A percentile compares a stretch with the other conserved stretches of the same genome.
Evolutionary conservation across 192 early-diverging fungal species (phyloP).

Genomic region (Linderina pennispora): DNA sequence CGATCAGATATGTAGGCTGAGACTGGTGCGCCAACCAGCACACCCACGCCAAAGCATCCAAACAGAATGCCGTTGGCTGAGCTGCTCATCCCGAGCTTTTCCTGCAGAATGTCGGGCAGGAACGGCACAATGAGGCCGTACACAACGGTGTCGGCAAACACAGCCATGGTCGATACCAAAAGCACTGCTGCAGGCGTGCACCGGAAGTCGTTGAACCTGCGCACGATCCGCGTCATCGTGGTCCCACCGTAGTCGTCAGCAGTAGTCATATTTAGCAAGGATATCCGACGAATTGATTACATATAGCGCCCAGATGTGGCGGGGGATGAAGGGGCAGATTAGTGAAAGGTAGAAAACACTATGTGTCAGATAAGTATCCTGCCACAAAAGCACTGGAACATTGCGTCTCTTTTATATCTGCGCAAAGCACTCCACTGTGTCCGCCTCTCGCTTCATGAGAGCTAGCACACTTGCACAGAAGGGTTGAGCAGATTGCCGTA

Average conservation of each 20-base stretch:
- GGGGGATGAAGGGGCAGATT: no score
- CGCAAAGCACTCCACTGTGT: no score
- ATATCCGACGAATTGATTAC: no score
- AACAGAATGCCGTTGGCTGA: conserved; percentile 61
- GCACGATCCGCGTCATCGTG: conserved; percentile 14
- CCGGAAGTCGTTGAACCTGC: conserved; percentile 36
- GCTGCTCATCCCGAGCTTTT: conserved; percentile 51
- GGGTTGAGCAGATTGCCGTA: no score
- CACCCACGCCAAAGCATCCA: conserved; percentile 63
- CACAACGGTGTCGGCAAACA: conserved; percentile 62
- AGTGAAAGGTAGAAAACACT: no score
- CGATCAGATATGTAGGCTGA: conserved; percentile 69
- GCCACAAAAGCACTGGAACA: no score
- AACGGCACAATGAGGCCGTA: conserved; percentile 70
- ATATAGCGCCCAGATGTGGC: no score
- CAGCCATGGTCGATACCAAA: conserved; percentile 46
- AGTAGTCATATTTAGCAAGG: no score
- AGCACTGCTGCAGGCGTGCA: conserved; percentile 36
- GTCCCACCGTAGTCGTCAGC: conserved; percentile 19
- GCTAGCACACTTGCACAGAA: no score
- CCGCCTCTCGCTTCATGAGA: no score
- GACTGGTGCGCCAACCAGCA: conserved; percentile 57
- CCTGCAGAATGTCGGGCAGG: conserved; percentile 59
- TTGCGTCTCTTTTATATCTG: no score
- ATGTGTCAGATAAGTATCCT: no score